Conservation (phyloP, 768 basidiomycete genomes). For the Boletus huronensis region DNA sequence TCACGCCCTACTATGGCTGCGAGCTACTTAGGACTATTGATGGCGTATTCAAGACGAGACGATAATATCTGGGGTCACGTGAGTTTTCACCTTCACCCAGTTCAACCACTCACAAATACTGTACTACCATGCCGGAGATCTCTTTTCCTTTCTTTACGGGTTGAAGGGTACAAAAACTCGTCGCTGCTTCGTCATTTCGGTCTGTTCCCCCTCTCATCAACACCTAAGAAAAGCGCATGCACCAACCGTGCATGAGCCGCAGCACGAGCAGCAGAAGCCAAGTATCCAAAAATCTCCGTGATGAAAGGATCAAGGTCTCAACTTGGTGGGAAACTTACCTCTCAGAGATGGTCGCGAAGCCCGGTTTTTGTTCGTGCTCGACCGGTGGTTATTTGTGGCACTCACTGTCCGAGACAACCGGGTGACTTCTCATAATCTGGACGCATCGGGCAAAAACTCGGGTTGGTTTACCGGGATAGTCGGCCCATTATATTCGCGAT, state of each 20-base stretch:
- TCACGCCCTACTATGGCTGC: background rate
- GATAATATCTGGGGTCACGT: no score
- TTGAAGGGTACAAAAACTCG: background rate
- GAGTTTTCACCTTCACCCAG: background rate
- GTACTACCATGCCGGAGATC: no score
- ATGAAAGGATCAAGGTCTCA: background rate
- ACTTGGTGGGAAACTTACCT: background rate
- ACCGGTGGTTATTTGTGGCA: background rate
- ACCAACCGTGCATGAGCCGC: background rate
- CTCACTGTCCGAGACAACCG: background rate
- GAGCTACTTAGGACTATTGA: background rate
- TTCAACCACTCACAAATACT: background rate
- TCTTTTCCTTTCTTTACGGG: background rate
- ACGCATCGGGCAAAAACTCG: background rate
- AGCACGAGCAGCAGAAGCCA: background rate
- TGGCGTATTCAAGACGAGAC: background rate
- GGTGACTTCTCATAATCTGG: background rate
- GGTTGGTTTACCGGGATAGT: background rate
- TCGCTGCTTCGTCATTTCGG: background rate
- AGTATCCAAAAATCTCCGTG: background rate
- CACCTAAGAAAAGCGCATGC: background rate
- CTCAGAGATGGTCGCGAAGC: background rate
- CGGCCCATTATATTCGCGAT: no score
- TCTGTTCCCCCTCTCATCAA: background rate
- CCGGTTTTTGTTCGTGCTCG: background rate